Conservation (phyloP, 805 yeast genomes). For the Lipomyces sp. region DNA sequence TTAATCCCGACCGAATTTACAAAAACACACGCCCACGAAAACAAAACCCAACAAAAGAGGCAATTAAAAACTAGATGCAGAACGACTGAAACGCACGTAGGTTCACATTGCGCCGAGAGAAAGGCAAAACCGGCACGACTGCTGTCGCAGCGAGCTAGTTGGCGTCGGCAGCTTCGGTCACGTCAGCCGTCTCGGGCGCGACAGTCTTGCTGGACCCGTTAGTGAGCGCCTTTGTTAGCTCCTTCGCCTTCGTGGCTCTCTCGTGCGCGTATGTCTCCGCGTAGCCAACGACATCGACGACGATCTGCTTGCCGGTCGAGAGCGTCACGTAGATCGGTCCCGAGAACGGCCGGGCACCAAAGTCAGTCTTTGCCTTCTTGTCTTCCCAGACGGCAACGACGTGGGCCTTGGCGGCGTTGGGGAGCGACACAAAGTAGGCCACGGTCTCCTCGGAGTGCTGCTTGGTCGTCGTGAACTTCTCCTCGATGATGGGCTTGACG, state of each 20-base stretch:
- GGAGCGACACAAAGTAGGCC: constrained; percentile 18
- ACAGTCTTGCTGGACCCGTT: too few relatives aligned
- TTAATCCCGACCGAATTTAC: too few relatives aligned
- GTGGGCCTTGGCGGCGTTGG: constrained; percentile 20
- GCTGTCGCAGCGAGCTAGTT: too few relatives aligned
- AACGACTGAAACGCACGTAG: too few relatives aligned
- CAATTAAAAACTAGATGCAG: too few relatives aligned
- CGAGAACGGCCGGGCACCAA: constrained; percentile 15
- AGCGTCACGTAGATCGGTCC: constrained; percentile 18
- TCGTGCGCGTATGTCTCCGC: constrained; percentile 25
- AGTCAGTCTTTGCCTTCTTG: constrained; percentile 20
- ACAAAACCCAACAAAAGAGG: too few relatives aligned
- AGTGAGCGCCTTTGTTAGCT: constrained; percentile 5
- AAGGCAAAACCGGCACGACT: too few relatives aligned
- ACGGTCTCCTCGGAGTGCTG: constrained; percentile 17
- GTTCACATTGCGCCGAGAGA: too few relatives aligned
- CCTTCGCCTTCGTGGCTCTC: constrained; percentile 6
- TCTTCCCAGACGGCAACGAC: constrained; percentile 26
- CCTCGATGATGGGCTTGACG: constrained; percentile 23
- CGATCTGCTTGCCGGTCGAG: constrained; percentile 22
- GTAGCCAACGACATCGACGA: constrained; percentile 9
- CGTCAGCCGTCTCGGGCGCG: too few relatives aligned
- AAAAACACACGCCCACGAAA: too few relatives aligned
- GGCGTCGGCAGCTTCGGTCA: too few relatives aligned
- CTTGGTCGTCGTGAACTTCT: constrained; percentile 16